These are phyloP conservation scores for Paramecium primaurelia DNA, from an alignment of 73 alveolate species.

Conservation along the genomic window DNA sequence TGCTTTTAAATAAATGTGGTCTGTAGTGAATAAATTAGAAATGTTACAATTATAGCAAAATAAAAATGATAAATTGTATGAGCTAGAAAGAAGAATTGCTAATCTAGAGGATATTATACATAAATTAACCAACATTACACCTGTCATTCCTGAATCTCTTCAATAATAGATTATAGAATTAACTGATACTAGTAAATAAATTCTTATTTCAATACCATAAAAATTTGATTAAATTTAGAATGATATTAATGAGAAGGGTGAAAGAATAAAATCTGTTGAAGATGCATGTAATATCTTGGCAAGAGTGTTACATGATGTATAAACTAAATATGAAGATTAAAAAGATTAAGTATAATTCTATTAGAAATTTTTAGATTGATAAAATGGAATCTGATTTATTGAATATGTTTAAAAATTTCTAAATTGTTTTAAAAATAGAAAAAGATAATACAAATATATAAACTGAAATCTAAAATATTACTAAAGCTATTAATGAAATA, in stretches of 20 bases:
- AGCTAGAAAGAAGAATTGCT: conserved; percentile 14
- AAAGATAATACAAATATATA: not conserved
- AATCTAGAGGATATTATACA: conserved; percentile 29
- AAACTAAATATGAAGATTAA: not conserved
- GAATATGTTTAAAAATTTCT: not conserved
- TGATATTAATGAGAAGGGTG: not conserved
- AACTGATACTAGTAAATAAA: not conserved
- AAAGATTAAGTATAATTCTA: not conserved
- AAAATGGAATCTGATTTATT: not conserved
- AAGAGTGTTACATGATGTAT: not conserved
- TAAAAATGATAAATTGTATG: not conserved
- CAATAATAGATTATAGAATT: not conserved
- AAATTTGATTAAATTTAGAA: not conserved
- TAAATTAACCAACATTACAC: not conserved
- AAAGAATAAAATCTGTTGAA: not conserved
- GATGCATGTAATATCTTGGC: not conserved
- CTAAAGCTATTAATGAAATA: conserved; percentile 17
- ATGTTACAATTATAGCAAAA: not conserved
- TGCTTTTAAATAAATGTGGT: conserved; percentile 40
- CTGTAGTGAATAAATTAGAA: conserved; percentile 20
- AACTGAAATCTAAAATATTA: not conserved
- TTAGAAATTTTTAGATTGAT: not conserved
- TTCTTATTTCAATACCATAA: not conserved
- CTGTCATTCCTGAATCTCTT: not conserved
- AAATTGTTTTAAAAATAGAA: not conserved